Evolutionary conservation across 768 basidiomycete species (phyloP).

Genomic region (Calocera viscosa): DNA sequence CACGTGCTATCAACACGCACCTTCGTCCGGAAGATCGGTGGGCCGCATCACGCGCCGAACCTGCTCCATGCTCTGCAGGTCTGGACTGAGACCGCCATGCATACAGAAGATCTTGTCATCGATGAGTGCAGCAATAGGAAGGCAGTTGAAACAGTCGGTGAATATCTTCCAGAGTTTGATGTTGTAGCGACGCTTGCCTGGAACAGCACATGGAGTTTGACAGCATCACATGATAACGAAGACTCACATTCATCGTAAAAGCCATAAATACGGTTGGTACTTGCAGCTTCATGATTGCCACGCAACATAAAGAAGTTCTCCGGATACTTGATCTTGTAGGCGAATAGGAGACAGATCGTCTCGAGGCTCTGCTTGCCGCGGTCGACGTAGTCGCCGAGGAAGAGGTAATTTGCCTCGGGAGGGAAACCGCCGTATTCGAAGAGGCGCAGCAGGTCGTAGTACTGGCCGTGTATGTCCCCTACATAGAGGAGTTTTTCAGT

Average conservation of each 20-base stretch:
- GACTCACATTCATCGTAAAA: constrained; percentile 17
- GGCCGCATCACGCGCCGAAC: constrained; percentile 18
- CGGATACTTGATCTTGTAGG: constrained; percentile 18
- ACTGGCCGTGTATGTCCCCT: constrained; percentile 18
- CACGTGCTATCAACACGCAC: background rate
- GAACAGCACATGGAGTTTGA: background rate
- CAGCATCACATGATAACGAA: background rate
- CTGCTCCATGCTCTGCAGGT: constrained; percentile 17
- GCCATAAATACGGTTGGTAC: constrained; percentile 17
- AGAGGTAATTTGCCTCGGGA: constrained; percentile 18
- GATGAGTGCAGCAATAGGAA: constrained; percentile 16
- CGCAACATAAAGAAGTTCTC: constrained; percentile 19
- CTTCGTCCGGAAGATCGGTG: constrained; percentile 17
- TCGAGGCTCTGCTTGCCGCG: constrained; percentile 19
- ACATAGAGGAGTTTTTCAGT: background rate
- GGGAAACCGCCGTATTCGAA: constrained; percentile 19
- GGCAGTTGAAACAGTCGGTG: constrained; percentile 18
- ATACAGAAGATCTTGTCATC: constrained; percentile 18
- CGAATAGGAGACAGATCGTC: constrained; percentile 18
- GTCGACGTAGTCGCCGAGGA: constrained; percentile 18
- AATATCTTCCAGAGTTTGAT: constrained; percentile 19
- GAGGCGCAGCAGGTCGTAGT: constrained; percentile 17
- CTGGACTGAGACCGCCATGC: constrained; percentile 10
- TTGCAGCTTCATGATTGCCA: constrained; percentile 17
- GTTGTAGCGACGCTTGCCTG: constrained; percentile 18